Percentiles rank a stretch among this genome's conserved stretches.
phyloP scores from a whole-genome alignment of 2,329 filamentous ascomycete species.

The Pseudogymnoascus pannorum region DNA sequence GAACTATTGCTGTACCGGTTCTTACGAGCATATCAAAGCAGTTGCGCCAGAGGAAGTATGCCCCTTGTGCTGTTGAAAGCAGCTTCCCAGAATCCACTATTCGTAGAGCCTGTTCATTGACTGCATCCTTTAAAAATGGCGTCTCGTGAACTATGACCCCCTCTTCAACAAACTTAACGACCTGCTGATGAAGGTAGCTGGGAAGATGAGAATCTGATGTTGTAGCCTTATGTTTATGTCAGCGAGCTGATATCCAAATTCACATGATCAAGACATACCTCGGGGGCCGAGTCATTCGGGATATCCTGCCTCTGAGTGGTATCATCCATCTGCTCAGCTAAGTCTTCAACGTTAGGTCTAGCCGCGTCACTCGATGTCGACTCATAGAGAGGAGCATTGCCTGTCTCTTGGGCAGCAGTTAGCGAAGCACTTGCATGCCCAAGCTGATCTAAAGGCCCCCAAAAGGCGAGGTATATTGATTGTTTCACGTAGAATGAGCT shows the following conservation, averaged over 20 bases:
- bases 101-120: not conserved
- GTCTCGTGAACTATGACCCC: not conserved
- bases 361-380: not conserved
- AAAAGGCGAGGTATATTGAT: constrained; percentile 14
- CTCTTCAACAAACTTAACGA: not conserved
- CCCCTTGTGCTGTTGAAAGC: no score
- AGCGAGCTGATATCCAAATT: not conserved
- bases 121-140: not conserved
- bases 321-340: not conserved
- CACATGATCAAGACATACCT: not conserved
- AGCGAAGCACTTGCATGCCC: not conserved
- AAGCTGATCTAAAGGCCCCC: not conserved
- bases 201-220: not conserved
- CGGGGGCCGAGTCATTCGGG: not conserved
- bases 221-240: not conserved
- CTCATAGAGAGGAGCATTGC: not conserved
- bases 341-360: no score
- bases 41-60: no score
- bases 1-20: no score
- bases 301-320: not conserved
- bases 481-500: constrained; percentile 17
- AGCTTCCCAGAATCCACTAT: no score
- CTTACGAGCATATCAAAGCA: no score
- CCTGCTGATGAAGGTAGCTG: not conserved
- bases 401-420: not conserved